Percentiles rank a stretch among this genome's conserved stretches.
Conservation (phyloP, 768 basidiomycete genomes). For the Mrakia gelida region DNA sequence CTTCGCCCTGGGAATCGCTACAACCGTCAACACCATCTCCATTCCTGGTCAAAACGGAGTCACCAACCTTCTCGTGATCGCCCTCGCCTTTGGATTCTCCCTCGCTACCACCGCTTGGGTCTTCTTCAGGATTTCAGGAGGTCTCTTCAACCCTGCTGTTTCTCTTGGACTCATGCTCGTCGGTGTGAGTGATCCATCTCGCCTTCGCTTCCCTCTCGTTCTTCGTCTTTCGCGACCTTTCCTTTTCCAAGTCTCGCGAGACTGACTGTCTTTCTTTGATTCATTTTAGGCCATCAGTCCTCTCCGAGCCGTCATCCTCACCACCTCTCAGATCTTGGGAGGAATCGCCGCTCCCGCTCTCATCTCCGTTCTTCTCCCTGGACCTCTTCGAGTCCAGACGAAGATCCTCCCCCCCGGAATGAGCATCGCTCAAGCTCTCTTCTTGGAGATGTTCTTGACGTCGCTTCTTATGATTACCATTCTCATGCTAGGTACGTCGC, state of each 20-base stretch:
- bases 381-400: constrained; percentile 40
- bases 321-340: constrained; percentile 43
- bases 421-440: constrained; percentile 39
- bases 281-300: constrained; percentile 39
- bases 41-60: neutral
- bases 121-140: constrained; percentile 36
- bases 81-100: constrained; percentile 28
- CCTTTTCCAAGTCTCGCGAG: neutral
- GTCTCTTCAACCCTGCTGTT: constrained; percentile 48
- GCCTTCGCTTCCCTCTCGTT: neutral
- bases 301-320: constrained; percentile 43
- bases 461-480: constrained; percentile 33
- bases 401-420: constrained; percentile 36
- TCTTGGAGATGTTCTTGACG: constrained; percentile 48
- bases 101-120: constrained; percentile 18
- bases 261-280: neutral
- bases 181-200: constrained; percentile 31
- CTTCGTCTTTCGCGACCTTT: neutral
- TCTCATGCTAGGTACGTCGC: constrained; percentile 12
- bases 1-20: constrained; percentile 23
- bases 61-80: constrained; percentile 24
- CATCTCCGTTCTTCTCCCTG: constrained; percentile 43
- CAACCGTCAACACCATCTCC: neutral
- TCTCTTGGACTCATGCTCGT: constrained; percentile 45
- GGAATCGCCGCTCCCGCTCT: constrained; percentile 45